Base-by-base conservation (phyloP, 2,329 filamentous ascomycete species). In the Aureobasidium sp. region DNA sequence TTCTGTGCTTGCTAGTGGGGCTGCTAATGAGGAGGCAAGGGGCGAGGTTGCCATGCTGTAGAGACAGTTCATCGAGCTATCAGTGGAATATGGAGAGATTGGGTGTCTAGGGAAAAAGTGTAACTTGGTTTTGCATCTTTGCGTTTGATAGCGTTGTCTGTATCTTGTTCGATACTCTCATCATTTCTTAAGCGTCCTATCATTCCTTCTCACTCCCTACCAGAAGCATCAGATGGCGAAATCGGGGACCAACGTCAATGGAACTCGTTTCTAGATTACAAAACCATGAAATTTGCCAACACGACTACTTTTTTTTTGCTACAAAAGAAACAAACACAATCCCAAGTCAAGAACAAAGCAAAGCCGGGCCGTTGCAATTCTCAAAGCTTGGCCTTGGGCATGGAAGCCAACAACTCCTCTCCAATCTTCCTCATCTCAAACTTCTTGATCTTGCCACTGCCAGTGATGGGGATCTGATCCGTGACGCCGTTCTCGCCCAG, bases 401-500 rank as follows among this genome's bases (percentile, higher is more conserved):
- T 31, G 5, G 52, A 62, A 57, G 51, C 51, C 8, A 64, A 39
- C 15, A 65, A 42, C 20, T 51, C 27, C 52, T 65, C 42, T 29
- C 64, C 65, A 44, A 66, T 62, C 63, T 64, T 63, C 42, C 65
- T 63, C 67, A 73, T 65, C 65, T 70, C 71, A 65, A 76, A 77
- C 66, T 79, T 78, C 67, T 75, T 74, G 45, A 78, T 74, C 71
- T 78, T 79, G 12, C 76, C 76, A 65, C 75, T 78, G 1, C 75
- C 76, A 1, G 77, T 79, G 45, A 76, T 68, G 11, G 77, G 77
- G 0, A 77, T 66, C 20, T 68, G 63, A 7, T 70, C 69, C 0
- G 67, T 67, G 31, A 71, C 68, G 15, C 73, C 75, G 37, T 74
- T 73, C 51, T 76, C 77, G 0, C 89, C 89, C 29, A 92, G 79